phyloP scores from a whole-genome alignment of 257 asterid species.

The Plantago elongata region DNA sequence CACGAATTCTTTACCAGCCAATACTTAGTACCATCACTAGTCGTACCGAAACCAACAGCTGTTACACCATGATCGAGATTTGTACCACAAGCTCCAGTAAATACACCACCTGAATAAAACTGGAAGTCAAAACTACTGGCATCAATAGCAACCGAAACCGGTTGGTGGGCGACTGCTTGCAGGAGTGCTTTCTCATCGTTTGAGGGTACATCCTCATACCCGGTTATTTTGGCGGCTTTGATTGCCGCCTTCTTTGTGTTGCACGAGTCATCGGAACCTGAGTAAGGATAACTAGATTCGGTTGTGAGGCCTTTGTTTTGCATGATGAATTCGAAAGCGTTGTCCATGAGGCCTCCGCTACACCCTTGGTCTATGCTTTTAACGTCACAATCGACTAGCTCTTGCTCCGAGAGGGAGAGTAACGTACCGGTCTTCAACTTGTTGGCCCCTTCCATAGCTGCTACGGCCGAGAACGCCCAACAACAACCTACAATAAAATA shows the following conservation, averaged over 20 bases:
- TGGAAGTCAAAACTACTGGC: conserved; percentile 28
- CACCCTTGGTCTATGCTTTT: not conserved
- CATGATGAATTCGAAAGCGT: conserved; percentile 3
- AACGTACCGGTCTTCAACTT: not conserved
- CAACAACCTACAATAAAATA: not conserved
- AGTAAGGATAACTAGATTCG: not conserved
- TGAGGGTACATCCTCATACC: conserved; percentile 36
- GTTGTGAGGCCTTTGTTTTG: not conserved
- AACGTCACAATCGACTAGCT: conserved; percentile 9
- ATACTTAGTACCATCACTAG: conserved; percentile 30
- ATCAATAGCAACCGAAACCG: conserved; percentile 37
- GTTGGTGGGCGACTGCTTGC: conserved; percentile 37
- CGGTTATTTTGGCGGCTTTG: conserved; percentile 26
- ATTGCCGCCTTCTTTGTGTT: conserved; percentile 16
- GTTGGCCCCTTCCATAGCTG: conserved; percentile 6
- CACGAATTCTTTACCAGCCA: conserved; percentile 41
- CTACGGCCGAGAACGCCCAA: conserved; percentile 12
- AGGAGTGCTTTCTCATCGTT: conserved; percentile 32
- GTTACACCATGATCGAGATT: conserved; percentile 38
- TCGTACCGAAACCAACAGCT: conserved; percentile 33
- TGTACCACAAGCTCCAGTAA: conserved; percentile 31
- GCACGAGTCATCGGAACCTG: conserved; percentile 17
- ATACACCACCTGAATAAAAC: conserved; percentile 33
- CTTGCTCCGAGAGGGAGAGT: conserved; percentile 11
- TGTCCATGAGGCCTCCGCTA: conserved; percentile 2